phyloP scores from a whole-genome alignment of 2,329 filamentous ascomycete genomes.

The Pyrenophora seminiperda region DNA sequence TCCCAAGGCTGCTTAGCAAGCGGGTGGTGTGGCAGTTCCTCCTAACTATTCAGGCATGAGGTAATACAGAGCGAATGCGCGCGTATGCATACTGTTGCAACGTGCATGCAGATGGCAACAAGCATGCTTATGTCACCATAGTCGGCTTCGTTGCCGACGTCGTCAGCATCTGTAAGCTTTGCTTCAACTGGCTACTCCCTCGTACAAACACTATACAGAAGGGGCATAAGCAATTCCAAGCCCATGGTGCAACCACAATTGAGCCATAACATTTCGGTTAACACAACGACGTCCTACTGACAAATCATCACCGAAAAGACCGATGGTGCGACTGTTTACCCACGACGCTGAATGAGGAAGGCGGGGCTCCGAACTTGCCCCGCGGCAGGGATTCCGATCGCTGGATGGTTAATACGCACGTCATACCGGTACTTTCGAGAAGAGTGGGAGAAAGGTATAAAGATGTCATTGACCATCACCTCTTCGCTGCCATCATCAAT shows the following conservation, averaged over 20 bases:
- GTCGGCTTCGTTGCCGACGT: not conserved
- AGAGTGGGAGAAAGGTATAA: constrained; percentile 35
- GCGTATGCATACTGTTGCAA: not conserved
- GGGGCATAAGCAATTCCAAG: no score
- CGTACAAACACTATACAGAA: not conserved
- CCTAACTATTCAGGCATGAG: not conserved
- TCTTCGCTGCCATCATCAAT: constrained; percentile 5
- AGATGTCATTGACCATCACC: constrained; percentile 12
- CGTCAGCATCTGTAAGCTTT: constrained; percentile 15
- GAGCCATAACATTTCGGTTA: not conserved
- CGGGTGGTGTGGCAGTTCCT: not conserved
- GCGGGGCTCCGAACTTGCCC: constrained; percentile 24
- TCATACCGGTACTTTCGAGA: constrained; percentile 25
- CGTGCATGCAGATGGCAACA: not conserved
- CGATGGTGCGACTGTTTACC: constrained; percentile 8
- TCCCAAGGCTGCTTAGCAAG: constrained; percentile 10
- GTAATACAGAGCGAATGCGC: no score
- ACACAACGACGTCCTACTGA: constrained; percentile 19
- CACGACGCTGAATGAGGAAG: constrained; percentile 16
- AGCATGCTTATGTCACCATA: not conserved
- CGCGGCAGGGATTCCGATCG: constrained; percentile 13
- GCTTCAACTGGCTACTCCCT: not conserved
- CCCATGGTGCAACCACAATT: not conserved
- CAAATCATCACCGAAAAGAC: constrained; percentile 23
- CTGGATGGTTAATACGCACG: constrained; percentile 15